phyloP scores from a whole-genome alignment of 2,329 filamentous ascomycete species.

The Cytospora piceae region DNA sequence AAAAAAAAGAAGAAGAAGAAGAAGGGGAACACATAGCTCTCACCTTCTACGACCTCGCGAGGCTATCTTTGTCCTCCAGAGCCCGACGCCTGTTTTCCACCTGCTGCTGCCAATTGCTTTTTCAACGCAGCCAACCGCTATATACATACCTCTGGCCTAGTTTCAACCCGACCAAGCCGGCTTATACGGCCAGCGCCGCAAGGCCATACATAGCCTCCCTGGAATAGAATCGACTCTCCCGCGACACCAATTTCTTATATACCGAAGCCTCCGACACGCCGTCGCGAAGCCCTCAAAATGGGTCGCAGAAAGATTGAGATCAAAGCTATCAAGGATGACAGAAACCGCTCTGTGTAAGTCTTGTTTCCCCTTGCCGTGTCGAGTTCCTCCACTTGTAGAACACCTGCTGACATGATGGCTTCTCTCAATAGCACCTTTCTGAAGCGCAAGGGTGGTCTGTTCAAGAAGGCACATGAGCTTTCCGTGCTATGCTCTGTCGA shows the following conservation, averaged over 20 bases:
- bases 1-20: no score
- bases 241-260: slow-evolving; percentile 19
- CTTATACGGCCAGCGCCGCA: slow-evolving; percentile 28
- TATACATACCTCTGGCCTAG: slow-evolving; percentile 24
- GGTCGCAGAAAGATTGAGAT: slow-evolving; percentile 99
- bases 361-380: not conserved
- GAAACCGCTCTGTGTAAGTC: slow-evolving; percentile 93
- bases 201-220: slow-evolving; percentile 23
- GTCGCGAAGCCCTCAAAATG: slow-evolving; percentile 60
- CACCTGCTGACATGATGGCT: slow-evolving; percentile 21
- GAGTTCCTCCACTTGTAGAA: not conserved
- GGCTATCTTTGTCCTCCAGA: slow-evolving; percentile 27
- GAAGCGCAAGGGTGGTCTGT: slow-evolving; percentile 97
- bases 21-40: slow-evolving; percentile 23
- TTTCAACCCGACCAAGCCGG: slow-evolving; percentile 24
- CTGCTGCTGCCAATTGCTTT: slow-evolving; percentile 11
- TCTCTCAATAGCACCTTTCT: slow-evolving; percentile 76
- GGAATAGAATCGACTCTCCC: slow-evolving; percentile 27
- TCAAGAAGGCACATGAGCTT: slow-evolving; percentile 99
- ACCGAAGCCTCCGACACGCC: slow-evolving; percentile 17
- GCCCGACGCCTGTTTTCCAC: slow-evolving; percentile 4
- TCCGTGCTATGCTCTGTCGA: slow-evolving; percentile 98
- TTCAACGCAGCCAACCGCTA: slow-evolving; percentile 4
- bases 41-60: slow-evolving; percentile 11
- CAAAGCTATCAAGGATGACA: slow-evolving; percentile 98